Evolutionary conservation across 768 basidiomycete genomes (phyloP).

Genomic region (Auricularia auricula-judae): DNA sequence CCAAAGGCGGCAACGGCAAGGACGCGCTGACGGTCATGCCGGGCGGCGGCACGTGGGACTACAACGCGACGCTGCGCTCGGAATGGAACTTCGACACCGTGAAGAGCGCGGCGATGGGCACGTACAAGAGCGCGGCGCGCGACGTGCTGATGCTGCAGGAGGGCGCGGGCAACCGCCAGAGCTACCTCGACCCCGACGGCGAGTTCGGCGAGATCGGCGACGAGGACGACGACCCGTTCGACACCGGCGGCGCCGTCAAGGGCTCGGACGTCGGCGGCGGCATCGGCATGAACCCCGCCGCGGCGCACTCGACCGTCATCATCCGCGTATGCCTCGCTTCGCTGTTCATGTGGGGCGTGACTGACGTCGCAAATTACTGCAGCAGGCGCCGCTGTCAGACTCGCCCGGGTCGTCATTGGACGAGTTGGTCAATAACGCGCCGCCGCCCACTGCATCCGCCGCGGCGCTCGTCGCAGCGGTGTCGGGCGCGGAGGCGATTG

Average conservation of each 20-base stretch:
- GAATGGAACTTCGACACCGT: conserved; percentile 96
- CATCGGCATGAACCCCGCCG: conserved; percentile 41
- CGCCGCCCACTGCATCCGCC: conserved; percentile 22
- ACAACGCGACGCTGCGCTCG: conserved; percentile 66
- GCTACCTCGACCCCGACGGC: conserved; percentile 35
- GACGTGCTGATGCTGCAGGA: conserved; percentile 41
- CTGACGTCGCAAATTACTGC: neutral
- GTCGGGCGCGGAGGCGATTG: neutral
- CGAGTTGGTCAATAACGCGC: conserved; percentile 29
- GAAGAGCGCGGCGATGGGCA: conserved; percentile 57
- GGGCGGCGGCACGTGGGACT: conserved; percentile 61
- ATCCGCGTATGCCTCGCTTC: conserved; percentile 27
- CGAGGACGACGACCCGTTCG: conserved; percentile 40
- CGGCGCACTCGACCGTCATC: conserved; percentile 61
- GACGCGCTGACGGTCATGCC: conserved; percentile 32
- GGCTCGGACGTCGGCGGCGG: conserved; percentile 38
- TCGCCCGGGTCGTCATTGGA: neutral
- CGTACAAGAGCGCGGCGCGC: conserved; percentile 60
- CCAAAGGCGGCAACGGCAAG: conserved; percentile 35
- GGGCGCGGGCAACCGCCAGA: conserved; percentile 4
- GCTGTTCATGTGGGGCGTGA: neutral
- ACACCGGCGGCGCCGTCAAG: conserved; percentile 50
- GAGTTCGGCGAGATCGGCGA: conserved; percentile 23
- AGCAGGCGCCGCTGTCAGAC: too few relatives aligned
- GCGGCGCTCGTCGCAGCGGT: conserved; percentile 16